phyloP scores from a whole-genome alignment of 495 filamentous ascomycete species.

The Hyaloscypha finlandica region DNA sequence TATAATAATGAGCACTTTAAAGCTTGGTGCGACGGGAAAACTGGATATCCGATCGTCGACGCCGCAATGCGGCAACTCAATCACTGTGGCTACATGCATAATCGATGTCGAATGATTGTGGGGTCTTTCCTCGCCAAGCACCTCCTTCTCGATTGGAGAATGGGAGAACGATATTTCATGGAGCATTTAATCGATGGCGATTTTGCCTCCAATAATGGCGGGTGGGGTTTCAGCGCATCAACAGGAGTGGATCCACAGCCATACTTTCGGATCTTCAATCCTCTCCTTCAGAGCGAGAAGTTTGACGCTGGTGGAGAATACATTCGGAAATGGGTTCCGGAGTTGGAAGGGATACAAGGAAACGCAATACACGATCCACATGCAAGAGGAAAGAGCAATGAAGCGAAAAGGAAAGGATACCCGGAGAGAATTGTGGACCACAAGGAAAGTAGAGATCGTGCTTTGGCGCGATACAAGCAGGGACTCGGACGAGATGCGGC shows the following conservation, averaged over 20 bases:
- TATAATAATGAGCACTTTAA: constrained; percentile 68
- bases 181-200: constrained; percentile 86
- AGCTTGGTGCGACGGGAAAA: constrained; percentile 75
- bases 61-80: constrained; percentile 87
- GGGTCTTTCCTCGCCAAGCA: constrained; percentile 89
- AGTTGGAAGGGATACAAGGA: constrained; percentile 60
- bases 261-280: constrained; percentile 92
- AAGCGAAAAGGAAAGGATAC: constrained; percentile 69
- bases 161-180: constrained; percentile 90
- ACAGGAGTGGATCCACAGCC: constrained; percentile 91
- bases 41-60: constrained; percentile 87
- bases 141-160: constrained; percentile 85
- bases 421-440: constrained; percentile 77
- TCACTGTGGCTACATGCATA: constrained; percentile 80
- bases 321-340: constrained; percentile 71
- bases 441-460: constrained; percentile 62
- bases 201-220: constrained; percentile 90
- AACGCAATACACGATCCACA: constrained; percentile 82
- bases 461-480: constrained; percentile 72
- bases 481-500: constrained; percentile 56
- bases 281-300: constrained; percentile 80
- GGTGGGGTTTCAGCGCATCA: constrained; percentile 82
- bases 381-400: constrained; percentile 57
- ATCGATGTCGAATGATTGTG: constrained; percentile 85
- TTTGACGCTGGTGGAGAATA: constrained; percentile 71